Base-by-base conservation (phyloP, 2,329 filamentous ascomycete genomes). In the Botryosphaeria dothidea region DNA sequence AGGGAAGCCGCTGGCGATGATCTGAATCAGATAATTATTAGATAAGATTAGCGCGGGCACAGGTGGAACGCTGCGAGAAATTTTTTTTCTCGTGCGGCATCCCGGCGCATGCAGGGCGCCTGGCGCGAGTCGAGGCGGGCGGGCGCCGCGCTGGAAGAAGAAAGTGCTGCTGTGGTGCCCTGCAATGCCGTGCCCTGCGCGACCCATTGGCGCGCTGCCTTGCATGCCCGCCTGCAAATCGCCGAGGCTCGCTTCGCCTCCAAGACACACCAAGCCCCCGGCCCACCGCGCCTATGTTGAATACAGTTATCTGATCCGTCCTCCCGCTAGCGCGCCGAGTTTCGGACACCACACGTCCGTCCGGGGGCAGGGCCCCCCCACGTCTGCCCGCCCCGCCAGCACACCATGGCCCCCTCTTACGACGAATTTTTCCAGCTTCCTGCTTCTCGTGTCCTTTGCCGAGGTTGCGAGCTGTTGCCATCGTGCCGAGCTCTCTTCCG, bases 11-110 rank as follows among this genome's bases (percentile, higher is more conserved):
- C 56, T 15, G 56, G 58, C 58, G 46, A 54, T 56, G 62, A 64
- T 48, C 62, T 64, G 46, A 52, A 65, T 65, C 54, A 65, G 63
- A 65, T 65, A 65, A 62, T 65, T 64, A 64, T 64, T 62, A 65
- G 63, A 65, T 65, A 65, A 65, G 63, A 62, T 65, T 51, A 65
- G 54, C 57, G 63, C 52, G 17, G 19, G n/a, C 43, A 15, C 34
- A n/a, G 60, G 46, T 52, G 45, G 58, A 51, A 43, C 61, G 36
- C 61, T 34, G 61, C 31, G 46, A 45, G 25, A 64, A 64, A 64
- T 19, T 64, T 64, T 64, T 48, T 25, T 27, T 61, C 41, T 45
- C 36, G 48, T 38, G 60, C 57, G 31, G 23, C 31, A 25, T 19
- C 31, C 36, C 17, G 52, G 45, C 21, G 5, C 34, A 45, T 61